These are phyloP conservation scores for Fraxinus albicans DNA, from an alignment of 305 asterid genomes.

Conservation along the genomic window DNA sequence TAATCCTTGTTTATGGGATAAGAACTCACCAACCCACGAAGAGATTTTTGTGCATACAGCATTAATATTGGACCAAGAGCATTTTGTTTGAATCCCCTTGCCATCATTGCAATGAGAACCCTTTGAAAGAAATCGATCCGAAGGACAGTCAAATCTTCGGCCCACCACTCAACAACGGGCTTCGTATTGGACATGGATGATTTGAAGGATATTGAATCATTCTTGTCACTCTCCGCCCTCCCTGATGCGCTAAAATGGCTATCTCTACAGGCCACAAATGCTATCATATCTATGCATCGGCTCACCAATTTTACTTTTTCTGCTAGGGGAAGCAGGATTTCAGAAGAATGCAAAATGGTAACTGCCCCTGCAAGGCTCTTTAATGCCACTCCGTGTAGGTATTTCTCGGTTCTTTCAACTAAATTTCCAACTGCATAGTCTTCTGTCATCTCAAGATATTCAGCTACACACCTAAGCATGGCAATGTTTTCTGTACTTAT, in stretches of 20 bases:
- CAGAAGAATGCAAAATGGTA: constrained; percentile 56
- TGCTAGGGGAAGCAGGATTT: constrained; percentile 61
- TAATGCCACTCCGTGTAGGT: constrained; percentile 63
- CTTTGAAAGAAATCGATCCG: constrained; percentile 75
- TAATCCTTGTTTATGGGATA: constrained; percentile 15
- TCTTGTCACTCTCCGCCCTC: constrained; percentile 28
- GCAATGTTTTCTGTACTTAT: constrained; percentile 68
- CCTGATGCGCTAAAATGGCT: constrained; percentile 41
- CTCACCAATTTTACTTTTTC: constrained; percentile 69
- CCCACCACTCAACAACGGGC: constrained; percentile 77
- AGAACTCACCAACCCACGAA: constrained; percentile 91
- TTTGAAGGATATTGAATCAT: constrained; percentile 26
- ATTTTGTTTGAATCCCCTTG: constrained; percentile 67
- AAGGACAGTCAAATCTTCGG: constrained; percentile 71
- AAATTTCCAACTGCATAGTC: constrained; percentile 65
- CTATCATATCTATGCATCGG: constrained; percentile 66
- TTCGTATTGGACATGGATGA: constrained; percentile 26
- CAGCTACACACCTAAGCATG: constrained; percentile 68
- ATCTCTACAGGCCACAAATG: constrained; percentile 62
- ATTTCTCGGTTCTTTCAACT: constrained; percentile 65
- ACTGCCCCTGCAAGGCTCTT: constrained; percentile 76
- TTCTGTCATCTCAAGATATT: constrained; percentile 84
- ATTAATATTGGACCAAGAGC: constrained; percentile 75
- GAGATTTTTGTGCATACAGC: constrained; percentile 80
- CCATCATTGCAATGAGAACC: constrained; percentile 71